phyloP scores from a whole-genome alignment of 2,329 filamentous ascomycete species.

The Trichoderma lentiforme region DNA sequence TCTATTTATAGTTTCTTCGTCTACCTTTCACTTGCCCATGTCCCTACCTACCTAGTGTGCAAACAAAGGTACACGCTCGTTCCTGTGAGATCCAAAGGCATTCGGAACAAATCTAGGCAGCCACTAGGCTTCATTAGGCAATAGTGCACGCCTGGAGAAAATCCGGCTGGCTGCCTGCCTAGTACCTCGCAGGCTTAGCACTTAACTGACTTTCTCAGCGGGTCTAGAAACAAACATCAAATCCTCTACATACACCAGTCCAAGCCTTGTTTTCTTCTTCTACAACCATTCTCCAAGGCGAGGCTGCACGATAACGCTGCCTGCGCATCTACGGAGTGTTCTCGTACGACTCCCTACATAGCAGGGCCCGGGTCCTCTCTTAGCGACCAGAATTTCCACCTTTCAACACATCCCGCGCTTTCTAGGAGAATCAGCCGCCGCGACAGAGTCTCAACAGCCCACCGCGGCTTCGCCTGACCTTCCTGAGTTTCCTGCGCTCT shows the following conservation, averaged over 20 bases:
- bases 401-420: neutral
- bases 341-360: neutral
- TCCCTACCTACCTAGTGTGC: neutral
- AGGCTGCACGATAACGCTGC: neutral
- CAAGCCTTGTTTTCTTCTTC: constrained; percentile 2
- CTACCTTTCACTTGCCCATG: neutral
- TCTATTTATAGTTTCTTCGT: neutral
- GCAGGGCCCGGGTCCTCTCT: neutral
- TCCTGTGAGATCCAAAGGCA: neutral
- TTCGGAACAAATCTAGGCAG: neutral
- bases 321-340: neutral
- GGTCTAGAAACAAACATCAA: constrained; percentile 11
- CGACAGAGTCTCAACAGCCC: neutral
- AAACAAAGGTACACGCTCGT: neutral
- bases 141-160: constrained; percentile 9
- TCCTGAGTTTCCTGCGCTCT: neutral
- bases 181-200: neutral
- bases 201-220: constrained; percentile 3
- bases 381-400: neutral
- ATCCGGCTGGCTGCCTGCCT: constrained; percentile 11
- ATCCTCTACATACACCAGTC: constrained; percentile 8
- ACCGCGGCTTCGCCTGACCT: neutral
- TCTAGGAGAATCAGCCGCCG: neutral
- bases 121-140: constrained; percentile 10
- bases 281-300: neutral